Base-by-base conservation (phyloP, 768 basidiomycete genomes). In the Asterophora parasitica region DNA sequence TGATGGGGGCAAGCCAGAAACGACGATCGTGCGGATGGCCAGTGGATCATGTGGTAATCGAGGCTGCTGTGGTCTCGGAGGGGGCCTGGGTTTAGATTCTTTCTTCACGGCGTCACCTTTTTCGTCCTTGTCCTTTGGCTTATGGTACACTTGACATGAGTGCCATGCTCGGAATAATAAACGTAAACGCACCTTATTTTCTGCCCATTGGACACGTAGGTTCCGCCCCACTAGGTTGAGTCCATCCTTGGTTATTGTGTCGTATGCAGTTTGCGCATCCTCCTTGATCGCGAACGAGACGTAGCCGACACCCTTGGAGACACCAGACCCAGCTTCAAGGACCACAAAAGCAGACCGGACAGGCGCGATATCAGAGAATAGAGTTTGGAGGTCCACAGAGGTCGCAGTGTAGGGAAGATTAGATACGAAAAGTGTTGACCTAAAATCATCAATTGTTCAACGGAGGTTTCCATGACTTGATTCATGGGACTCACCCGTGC, bases 301-400 rank as follows among this genome's bases (percentile, higher is more conserved):
- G 61, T 96, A 98, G 51, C 96, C 96, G 16, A 98, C 93, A 53
- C 95, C 95, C 63, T 97, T 96, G 1, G 92, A 93, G 4, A 79
- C 69, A 13, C 82, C 81, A 1, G 81, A 78, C 28, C 77, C 85
- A 7, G 78, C 82, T 46, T 93, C 85, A 10, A 83, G 80, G 15
- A 97, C 96, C 6, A 99, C 84, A 59, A 99, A 98, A 0, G 93
- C 94, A 15, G 87, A 85, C 31, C 92, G 81, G 12, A 99, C 88
- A 23, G 96, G 96, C 0, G 92, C 96, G 54, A 96, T 80, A 65
- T 94, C 92, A 6, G 94, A 97, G 71, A 97, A 96, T 16, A 94
- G 78, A 0, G 93, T 92, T 58, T 90, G 81, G 23, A 98, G 74
- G 66, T 96, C 92, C 39, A 83, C 84, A 6, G 91, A 90, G 7